Evolutionary conservation across 768 basidiomycete genomes (phyloP), one percentile per base, ranked within the genome.

Genomic region (Boletus coccyginus): DNA sequence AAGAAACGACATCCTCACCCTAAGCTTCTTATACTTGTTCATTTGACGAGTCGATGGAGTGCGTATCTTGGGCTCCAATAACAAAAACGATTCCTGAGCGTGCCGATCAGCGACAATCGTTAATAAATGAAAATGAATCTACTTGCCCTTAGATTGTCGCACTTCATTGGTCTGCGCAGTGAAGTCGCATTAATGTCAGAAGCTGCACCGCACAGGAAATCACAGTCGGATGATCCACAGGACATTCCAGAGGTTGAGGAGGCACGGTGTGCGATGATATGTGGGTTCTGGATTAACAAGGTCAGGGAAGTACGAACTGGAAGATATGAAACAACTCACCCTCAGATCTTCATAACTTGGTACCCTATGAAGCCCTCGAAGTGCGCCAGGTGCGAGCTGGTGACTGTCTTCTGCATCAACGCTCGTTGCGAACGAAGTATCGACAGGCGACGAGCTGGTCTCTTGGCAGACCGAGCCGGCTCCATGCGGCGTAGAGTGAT

Each of bases 351-450:
- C 63, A 46, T 58, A 56, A 29, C 17, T 46, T 38, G 47, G 53
- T 2, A 68, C 55, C 35, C 58, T 62, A 45, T 63, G 63, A 46
- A 66, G 66, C 50, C 41, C 27, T 39, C 48, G 56, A 21, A 31
- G 40, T 29, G 33, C 17, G 11, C 13, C 27, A 1, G 50, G 38
- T 19, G 41, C 56, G 16, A 27, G 43, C 17, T n/a, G 50, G 27
- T 9, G 31, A 41, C 13, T 49, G 9, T 60, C 55, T 19, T 48
- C 55, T 10, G 46, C 43, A 24, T 61, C 53, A 9, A 67, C 45
- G n/a, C 59, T 68, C 36, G 66, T 68, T 38, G 52, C 62, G 3
- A 63, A 48, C 29, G 66, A 67, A 41, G 64, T 57, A 29, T 49
- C 32, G 14, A 36, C 31, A 27, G 41, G 44, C 7, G 55, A 57